These are phyloP conservation scores for Thinopyrum elongatum DNA, from an alignment of 176 grass and related monocot genomes.

Conservation along the genomic window DNA sequence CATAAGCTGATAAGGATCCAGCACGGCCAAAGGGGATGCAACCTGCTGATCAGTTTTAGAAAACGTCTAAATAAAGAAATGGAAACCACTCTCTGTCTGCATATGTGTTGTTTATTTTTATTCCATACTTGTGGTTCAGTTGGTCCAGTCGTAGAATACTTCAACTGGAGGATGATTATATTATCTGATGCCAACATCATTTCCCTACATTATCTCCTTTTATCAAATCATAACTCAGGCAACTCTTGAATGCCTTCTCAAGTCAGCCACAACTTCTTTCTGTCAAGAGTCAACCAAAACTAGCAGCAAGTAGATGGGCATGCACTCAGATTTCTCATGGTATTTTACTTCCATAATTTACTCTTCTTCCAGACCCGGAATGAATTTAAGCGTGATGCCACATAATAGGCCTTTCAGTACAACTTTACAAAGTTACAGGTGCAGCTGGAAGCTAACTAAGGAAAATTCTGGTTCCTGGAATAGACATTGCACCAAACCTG, in stretches of 20 bases:
- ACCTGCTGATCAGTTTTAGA: not conserved
- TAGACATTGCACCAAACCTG: not conserved
- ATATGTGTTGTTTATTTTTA: constrained; percentile 1
- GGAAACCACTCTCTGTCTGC: constrained; percentile 9
- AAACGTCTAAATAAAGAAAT: constrained; percentile 17
- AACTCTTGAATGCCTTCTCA: not conserved
- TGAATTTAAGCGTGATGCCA: not conserved
- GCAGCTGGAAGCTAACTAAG: not conserved
- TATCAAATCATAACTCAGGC: not conserved
- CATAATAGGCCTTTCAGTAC: not conserved
- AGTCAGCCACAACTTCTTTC: not conserved
- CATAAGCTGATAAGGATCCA: constrained; percentile 23
- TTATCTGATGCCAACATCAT: constrained; percentile 8
- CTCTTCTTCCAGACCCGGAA: not conserved
- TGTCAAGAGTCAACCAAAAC: constrained; percentile 6
- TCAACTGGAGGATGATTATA: constrained; percentile 15
- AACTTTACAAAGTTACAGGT: not conserved
- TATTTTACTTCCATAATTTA: not conserved
- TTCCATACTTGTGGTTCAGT: not conserved
- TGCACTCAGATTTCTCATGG: not conserved
- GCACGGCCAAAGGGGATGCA: constrained; percentile 12
- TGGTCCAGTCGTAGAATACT: constrained; percentile 25
- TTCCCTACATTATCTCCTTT: not conserved
- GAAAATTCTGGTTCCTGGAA: not conserved
- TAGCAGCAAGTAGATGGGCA: not conserved